Percentiles rank a stretch among this genome's conserved stretches.
These are phyloP conservation scores for Parasitella parasitica DNA, from an alignment of 371 early-diverging fungal genomes.

Conservation along the genomic window DNA sequence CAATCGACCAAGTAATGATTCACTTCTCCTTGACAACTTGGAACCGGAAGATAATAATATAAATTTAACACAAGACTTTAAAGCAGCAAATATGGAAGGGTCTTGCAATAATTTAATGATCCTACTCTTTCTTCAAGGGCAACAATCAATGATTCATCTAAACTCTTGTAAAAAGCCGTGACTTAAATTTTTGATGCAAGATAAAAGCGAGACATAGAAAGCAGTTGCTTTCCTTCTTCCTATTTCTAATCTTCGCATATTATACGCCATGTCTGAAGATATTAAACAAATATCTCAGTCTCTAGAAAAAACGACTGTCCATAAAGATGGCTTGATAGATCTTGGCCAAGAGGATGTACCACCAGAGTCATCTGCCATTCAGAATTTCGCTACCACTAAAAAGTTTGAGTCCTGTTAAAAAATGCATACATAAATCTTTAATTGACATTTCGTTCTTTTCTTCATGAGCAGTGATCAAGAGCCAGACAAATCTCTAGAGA, in stretches of 20 bases:
- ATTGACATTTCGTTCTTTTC: not conserved
- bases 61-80: too few species aligned
- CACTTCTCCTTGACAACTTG: too few species aligned
- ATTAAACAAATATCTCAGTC: not conserved
- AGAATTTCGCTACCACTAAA: not conserved
- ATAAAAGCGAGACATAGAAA: too few species aligned
- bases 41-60: too few species aligned
- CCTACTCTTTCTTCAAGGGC: too few species aligned
- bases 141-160: too few species aligned
- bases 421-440: not conserved
- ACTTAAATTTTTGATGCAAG: too few species aligned
- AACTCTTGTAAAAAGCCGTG: too few species aligned
- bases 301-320: not conserved
- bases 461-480: not conserved
- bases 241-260: not conserved
- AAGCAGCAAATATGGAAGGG: too few species aligned
- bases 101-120: too few species aligned
- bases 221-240: not conserved
- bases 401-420: not conserved
- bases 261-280: conserved; percentile 9
- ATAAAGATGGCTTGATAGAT: not conserved
- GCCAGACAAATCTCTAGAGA: not conserved
- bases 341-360: not conserved
- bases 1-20: too few species aligned
- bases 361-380: not conserved